Percentiles rank a stretch among this genome's conserved stretches.
Evolutionary conservation across 495 filamentous ascomycete genomes (phyloP).

Genomic region (Letharia lupina): DNA sequence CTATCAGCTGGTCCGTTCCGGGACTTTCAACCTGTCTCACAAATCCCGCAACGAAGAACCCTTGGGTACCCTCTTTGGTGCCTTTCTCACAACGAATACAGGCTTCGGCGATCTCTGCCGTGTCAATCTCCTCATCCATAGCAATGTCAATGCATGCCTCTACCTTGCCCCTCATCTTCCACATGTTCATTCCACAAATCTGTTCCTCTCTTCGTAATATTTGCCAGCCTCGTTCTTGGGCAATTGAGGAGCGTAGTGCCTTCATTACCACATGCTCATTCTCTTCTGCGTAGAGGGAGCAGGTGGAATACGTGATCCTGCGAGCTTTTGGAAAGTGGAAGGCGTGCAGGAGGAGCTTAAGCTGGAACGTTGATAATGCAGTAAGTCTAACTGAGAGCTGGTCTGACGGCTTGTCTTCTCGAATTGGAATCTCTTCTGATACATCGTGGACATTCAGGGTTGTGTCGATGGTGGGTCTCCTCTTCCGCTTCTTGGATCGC

Average conservation of each 20-base stretch:
- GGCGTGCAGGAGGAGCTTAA: slow-evolving; percentile 69
- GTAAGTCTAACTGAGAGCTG: slow-evolving; percentile 46
- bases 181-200: slow-evolving; percentile 58
- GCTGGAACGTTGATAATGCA: slow-evolving; percentile 69
- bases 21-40: slow-evolving; percentile 38
- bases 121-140: slow-evolving; percentile 30
- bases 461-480: slow-evolving; percentile 13
- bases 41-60: slow-evolving; percentile 65
- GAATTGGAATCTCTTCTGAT: slow-evolving; percentile 5
- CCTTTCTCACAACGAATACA: slow-evolving; percentile 77
- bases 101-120: slow-evolving; percentile 52
- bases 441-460: background rate
- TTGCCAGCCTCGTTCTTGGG: slow-evolving; percentile 63
- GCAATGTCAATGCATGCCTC: slow-evolving; percentile 28
- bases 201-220: slow-evolving; percentile 63
- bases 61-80: slow-evolving; percentile 66
- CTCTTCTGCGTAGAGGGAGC: slow-evolving; percentile 75
- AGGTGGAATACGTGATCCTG: slow-evolving; percentile 84
- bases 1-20: slow-evolving; percentile 16
- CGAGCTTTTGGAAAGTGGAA: slow-evolving; percentile 69
- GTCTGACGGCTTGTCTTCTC: background rate
- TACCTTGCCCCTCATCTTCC: slow-evolving; percentile 57
- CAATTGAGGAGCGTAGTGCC: slow-evolving; percentile 57
- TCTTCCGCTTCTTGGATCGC: slow-evolving; percentile 32
- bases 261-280: slow-evolving; percentile 77